Evolutionary conservation across 352 stramenopile genomes (phyloP), one percentile per base, ranked within the genome.

Genomic region (Phytophthora foliorum): DNA sequence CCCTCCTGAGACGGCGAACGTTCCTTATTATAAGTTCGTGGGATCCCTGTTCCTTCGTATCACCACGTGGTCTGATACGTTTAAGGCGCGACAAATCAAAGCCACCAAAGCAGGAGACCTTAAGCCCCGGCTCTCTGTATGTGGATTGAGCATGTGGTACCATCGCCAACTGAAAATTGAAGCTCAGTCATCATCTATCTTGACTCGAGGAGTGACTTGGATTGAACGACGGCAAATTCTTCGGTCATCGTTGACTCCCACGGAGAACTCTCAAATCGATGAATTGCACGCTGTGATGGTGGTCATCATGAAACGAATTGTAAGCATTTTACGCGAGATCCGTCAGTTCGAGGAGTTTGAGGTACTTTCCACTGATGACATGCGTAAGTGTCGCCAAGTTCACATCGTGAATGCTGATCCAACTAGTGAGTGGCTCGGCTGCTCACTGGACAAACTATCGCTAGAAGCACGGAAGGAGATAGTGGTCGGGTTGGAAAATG

Each of bases 271-370:
- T 5, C 85, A 93, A 41, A 65, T 93, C 19, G 82, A 91, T 44
- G 77, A 77, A 4, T 79, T 93, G n/a, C 71, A 89, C 46, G 59
- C 57, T 4, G 81, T 87, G 10, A 44, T 93, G 6, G 67, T 77
- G 4, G 50, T 85, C 7, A 55, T 91, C 9, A 82, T 88, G 72
- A 88, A 89, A 45, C 75, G 82, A 6, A 57, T 90, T 6, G 75
- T 88, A 14, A 73, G 54, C 16, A 82, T 91, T 11, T 58, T 89
- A 25, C 69, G 61, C 3, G 85, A 91, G 57, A 88, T 93, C 10
- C 57, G 60, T 13, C 73, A 86, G 19, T 86, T 93, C 49, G 85
- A 93, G 38, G 67, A 82, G 9, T 91, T 85, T 36, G 85, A 93
- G 58, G 53, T 48, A 13, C 70, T 93, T 17, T 59, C 72, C 1